Percentiles rank a stretch among this genome's conserved stretches.
Conservation (phyloP, 371 early-diverging fungal genomes). For the Mortierella sp. region DNA sequence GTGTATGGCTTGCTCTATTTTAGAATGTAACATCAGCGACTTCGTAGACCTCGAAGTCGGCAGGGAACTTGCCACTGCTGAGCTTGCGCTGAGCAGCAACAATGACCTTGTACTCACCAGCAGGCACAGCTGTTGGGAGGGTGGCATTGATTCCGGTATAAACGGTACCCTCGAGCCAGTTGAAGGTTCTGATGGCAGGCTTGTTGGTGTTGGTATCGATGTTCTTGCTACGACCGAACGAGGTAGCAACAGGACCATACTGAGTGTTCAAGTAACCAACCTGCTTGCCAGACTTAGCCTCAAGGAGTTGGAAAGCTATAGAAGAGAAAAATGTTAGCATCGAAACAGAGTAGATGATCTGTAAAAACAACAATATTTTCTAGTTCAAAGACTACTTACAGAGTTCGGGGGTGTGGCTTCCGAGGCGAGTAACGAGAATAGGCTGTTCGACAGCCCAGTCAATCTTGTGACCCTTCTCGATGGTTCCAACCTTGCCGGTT, state of each 20-base stretch:
- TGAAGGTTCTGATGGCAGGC: conserved; percentile 10
- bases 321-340: neutral
- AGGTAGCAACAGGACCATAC: conserved; percentile 8
- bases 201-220: conserved; percentile 17
- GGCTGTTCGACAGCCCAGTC: conserved; percentile 25
- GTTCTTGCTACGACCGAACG: conserved; percentile 34
- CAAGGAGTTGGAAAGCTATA: conserved; percentile 13
- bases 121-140: conserved; percentile 13
- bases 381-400: conserved; percentile 5
- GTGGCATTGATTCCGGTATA: conserved; percentile 13
- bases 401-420: conserved; percentile 48
- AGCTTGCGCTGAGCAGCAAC: conserved; percentile 49
- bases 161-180: conserved; percentile 24
- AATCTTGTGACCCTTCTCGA: conserved; percentile 33
- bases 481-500: conserved; percentile 13
- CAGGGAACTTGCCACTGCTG: conserved; percentile 35
- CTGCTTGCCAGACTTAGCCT: conserved; percentile 14
- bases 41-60: conserved; percentile 40
- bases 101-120: conserved; percentile 44
- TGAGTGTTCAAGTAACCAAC: conserved; percentile 36
- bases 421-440: conserved; percentile 26
- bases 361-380: neutral
- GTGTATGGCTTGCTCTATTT: neutral
- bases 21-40: conserved; percentile 29
- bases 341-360: neutral